Conservation (phyloP, 2,329 filamentous ascomycete genomes). For the Leptographium flavum region DNA sequence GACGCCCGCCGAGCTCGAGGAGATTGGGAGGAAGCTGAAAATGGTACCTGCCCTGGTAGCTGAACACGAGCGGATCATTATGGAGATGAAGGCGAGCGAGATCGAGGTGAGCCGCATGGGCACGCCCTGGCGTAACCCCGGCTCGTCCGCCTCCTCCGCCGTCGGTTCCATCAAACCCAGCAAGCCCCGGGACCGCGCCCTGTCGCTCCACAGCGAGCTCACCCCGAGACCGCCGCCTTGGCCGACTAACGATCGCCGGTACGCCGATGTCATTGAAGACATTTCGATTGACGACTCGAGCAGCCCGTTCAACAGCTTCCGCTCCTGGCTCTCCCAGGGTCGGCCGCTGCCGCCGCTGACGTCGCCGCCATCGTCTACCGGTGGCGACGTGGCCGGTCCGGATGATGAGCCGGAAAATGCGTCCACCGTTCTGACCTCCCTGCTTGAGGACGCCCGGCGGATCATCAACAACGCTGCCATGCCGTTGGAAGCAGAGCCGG, state of each 20-base stretch:
- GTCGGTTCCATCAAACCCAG: neutral
- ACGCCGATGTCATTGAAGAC: slow-evolving; percentile 5
- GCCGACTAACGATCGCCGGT: slow-evolving; percentile 3
- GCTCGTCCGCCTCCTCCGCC: neutral
- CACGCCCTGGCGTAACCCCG: slow-evolving; percentile 8
- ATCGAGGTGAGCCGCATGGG: slow-evolving; percentile 11
- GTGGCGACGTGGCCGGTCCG: neutral
- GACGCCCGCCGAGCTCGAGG: slow-evolving; percentile 7
- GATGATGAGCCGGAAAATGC: neutral
- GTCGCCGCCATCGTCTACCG: slow-evolving; percentile 8
- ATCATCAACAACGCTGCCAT: neutral
- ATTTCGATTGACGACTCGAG: slow-evolving; percentile 8
- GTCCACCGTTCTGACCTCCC: slow-evolving; percentile 2
- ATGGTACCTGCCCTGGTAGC: slow-evolving; percentile 10
- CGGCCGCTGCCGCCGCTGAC: slow-evolving; percentile 2
- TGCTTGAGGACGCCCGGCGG: slow-evolving; percentile 8
- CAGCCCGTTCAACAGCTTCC: slow-evolving; percentile 11
- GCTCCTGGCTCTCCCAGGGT: slow-evolving; percentile 10
- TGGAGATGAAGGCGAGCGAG: slow-evolving; percentile 10
- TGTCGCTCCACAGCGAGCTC: slow-evolving; percentile 8
- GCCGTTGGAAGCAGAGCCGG: neutral
- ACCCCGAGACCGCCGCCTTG: slow-evolving; percentile 3
- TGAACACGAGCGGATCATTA: slow-evolving; percentile 12
- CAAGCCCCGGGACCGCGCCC: slow-evolving; percentile 6
- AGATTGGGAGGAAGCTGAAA: slow-evolving; percentile 4